phyloP scores from a whole-genome alignment of 805 yeast species.

The Barnettozyma pratensis region DNA sequence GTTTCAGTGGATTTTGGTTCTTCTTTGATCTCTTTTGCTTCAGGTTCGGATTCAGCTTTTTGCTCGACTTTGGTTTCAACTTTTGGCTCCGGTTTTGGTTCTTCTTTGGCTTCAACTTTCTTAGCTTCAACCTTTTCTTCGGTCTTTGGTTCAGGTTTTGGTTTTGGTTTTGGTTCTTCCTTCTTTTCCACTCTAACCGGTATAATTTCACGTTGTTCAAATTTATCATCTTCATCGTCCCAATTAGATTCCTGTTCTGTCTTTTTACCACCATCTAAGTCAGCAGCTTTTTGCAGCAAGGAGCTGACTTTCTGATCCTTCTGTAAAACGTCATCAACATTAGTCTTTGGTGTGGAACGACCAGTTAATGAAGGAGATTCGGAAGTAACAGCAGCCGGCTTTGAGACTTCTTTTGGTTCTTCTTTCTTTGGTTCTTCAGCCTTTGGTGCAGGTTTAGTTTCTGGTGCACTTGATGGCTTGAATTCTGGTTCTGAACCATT shows the following conservation, averaged over 20 bases:
- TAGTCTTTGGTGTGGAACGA: constrained; percentile 34
- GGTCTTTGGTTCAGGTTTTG: constrained; percentile 16
- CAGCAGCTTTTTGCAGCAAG: constrained; percentile 43
- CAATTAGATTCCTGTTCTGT: constrained; percentile 25
- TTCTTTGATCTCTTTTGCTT: constrained; percentile 10
- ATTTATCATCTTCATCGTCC: constrained; percentile 31
- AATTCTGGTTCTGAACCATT: constrained; percentile 64
- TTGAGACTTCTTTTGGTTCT: constrained; percentile 16
- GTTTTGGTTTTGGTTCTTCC: constrained; percentile 7
- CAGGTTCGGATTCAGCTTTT: constrained; percentile 12
- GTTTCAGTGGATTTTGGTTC: constrained; percentile 10
- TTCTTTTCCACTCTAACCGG: constrained; percentile 12
- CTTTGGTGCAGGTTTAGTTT: constrained; percentile 23
- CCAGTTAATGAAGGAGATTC: constrained; percentile 18
- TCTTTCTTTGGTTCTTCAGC: constrained; percentile 21
- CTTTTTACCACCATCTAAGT: constrained; percentile 33
- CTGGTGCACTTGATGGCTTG: constrained; percentile 24
- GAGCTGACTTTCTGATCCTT: constrained; percentile 39
- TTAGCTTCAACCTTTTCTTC: constrained; percentile 15
- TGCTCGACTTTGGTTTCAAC: constrained; percentile 8
- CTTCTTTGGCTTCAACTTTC: constrained; percentile 6
- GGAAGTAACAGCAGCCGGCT: constrained; percentile 5
- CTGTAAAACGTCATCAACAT: constrained; percentile 44
- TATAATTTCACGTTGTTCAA: constrained; percentile 9
- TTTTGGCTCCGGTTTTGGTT: constrained; percentile 7